Evolutionary conservation across 2,329 filamentous ascomycete genomes (phyloP), one percentile per base, ranked within the genome.

Genomic region (Scopulariopsis brevicaulis): DNA sequence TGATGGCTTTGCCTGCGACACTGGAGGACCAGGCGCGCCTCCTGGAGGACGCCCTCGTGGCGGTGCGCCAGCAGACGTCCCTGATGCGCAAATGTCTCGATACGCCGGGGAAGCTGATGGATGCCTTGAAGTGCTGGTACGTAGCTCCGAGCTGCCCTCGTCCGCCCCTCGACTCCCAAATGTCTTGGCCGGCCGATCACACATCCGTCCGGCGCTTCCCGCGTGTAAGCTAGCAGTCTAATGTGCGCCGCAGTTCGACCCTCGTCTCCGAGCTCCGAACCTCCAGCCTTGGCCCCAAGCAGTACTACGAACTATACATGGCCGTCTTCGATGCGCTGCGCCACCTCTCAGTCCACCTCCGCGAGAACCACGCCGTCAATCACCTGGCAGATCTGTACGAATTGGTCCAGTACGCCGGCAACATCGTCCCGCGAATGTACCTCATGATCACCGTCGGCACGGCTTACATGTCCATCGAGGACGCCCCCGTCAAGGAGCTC

Each of bases 301-400:
- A 99, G 74, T 99, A 99, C 78, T 99, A 99, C 73, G 95, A 99
- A 77, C 83, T 99, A 59, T 99, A 99, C 77, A 99, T 99, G 94
- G 84, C 94, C 63, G 91, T 99, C 62, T 99, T 99, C 74, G 94
- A 99, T 77, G 93, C 95, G 63, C 77, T 99, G 70, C 91, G 94
- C 71, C 93, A 97, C 74, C 85, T 99, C 57, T 95, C 94, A 58
- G 90, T 96, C 63, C 96, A 96, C 73, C 86, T 99, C 52, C 92
- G 91, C 73, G 94, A 99, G 70, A 96, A 92, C 68, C 94, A 99
- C 73, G 94, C 94, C 4, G 89, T 95, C 64, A 97, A 99, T 72
- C 94, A 99, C 77, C 85, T 99, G 59, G 94, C 94, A 72, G 94
- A 99, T 71, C 81, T 99, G 46, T 99, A 97, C 78, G 93, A 97